Evolutionary conservation across 176 grass and related monocot species (phyloP).

Genomic region (Stipa capillata): DNA sequence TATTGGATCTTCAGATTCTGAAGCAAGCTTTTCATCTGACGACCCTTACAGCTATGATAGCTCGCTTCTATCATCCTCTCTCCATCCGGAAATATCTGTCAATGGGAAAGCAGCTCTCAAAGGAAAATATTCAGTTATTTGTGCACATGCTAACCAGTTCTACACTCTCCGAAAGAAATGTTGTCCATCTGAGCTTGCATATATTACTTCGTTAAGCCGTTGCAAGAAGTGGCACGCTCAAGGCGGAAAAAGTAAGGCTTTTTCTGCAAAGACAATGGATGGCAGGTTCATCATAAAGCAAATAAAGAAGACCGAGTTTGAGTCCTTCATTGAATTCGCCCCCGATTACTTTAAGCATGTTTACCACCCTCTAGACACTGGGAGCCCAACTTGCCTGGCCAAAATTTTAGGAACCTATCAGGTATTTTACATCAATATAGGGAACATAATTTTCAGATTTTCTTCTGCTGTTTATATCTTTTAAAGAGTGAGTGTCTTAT

Average conservation of each 20-base stretch:
- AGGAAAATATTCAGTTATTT: slow-evolving; percentile 42
- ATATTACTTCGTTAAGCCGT: slow-evolving; percentile 43
- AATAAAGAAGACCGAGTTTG: slow-evolving; percentile 59
- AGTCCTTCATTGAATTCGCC: slow-evolving; percentile 58
- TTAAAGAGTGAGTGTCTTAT: not conserved
- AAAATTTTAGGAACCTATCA: slow-evolving; percentile 66
- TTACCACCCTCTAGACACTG: slow-evolving; percentile 36
- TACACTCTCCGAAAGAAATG: slow-evolving; percentile 55
- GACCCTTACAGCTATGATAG: slow-evolving; percentile 31
- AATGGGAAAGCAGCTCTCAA: slow-evolving; percentile 23
- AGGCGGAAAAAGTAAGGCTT: slow-evolving; percentile 51
- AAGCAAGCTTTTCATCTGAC: slow-evolving; percentile 15
- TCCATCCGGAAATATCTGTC: slow-evolving; percentile 42
- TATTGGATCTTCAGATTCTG: slow-evolving; percentile 43
- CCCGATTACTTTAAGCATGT: slow-evolving; percentile 61
- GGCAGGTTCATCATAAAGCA: slow-evolving; percentile 68
- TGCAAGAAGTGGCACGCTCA: slow-evolving; percentile 70
- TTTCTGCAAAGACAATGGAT: slow-evolving; percentile 60
- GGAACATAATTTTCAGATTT: not conserved
- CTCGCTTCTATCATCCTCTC: slow-evolving; percentile 22
- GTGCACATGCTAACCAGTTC: slow-evolving; percentile 49
- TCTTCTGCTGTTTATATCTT: not conserved
- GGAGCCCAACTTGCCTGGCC: slow-evolving; percentile 63
- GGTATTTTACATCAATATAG: slow-evolving; percentile 17
- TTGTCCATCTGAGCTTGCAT: slow-evolving; percentile 46